phyloP scores from a whole-genome alignment of 768 basidiomycete genomes.

The Multifurca ochricompacta region DNA sequence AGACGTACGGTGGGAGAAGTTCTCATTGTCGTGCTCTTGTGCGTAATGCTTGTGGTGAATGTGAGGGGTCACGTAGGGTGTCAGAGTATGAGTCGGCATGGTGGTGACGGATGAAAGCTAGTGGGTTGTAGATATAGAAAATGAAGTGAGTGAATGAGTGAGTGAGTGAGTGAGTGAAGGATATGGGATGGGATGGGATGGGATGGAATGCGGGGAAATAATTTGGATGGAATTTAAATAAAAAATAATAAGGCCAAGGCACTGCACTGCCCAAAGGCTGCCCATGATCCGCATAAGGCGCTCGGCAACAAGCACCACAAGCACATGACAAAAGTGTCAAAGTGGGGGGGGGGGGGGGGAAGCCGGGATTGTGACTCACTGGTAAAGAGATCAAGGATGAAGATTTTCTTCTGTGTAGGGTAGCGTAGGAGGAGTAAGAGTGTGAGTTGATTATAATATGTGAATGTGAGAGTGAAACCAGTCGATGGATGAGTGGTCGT shows the following conservation, averaged over 20 bases:
- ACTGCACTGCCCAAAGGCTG: too few relatives aligned
- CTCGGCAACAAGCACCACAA: neutral
- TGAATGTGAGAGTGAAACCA: neutral
- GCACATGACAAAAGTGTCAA: neutral
- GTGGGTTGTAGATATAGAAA: neutral
- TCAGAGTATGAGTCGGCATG: conserved; percentile 65
- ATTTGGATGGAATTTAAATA: neutral
- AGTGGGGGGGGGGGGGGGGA: neutral
- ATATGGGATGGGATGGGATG: too few relatives aligned
- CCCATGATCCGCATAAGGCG: conserved; percentile 11
- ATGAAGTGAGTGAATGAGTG: too few relatives aligned
- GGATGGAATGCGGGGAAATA: conserved; percentile 1
- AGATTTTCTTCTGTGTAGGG: neutral
- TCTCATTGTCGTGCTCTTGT: conserved; percentile 61
- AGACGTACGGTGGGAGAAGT: conserved; percentile 47
- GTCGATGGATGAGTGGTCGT: neutral
- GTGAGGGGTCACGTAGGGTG: conserved; percentile 83
- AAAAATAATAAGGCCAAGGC: too few relatives aligned
- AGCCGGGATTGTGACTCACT: conserved; percentile 7
- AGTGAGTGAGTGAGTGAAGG: conserved; percentile 3
- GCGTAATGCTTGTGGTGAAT: conserved; percentile 86
- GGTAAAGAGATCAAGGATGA: neutral
- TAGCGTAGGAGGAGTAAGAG: neutral
- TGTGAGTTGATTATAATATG: too few relatives aligned
- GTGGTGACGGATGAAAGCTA: conserved; percentile 24